Base-by-base conservation (phyloP, 148 eudicot genomes). In the Fagopyrum tataricum region DNA sequence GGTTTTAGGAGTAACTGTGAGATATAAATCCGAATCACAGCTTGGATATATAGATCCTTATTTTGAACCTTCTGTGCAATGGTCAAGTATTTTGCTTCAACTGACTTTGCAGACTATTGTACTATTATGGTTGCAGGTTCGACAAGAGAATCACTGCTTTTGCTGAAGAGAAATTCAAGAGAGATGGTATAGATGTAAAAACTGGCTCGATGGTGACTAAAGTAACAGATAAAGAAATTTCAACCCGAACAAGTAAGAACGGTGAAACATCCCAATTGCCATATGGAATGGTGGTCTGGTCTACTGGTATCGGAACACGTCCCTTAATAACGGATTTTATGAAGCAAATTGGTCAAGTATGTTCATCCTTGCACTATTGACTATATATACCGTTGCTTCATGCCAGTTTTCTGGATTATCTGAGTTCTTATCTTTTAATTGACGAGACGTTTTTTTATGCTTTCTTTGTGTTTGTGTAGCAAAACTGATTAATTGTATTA, bases 271-370 rank as follows among this genome's bases (percentile, higher is more conserved):
- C 59, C 41, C 72, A 79, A 44, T 49, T 89, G 20, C 93, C 93
- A 2, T 83, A 85, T 68, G 93, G 93, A 39, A 81, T 87, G 89
- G 77, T 85, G 10, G 90, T 89, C 39, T 89, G 93, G 93, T 89
- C 93, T 42, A 89, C 93, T 72, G 93, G 93, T 4, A 84, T 89
- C 55, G 90, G 93, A 56, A 82, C 90, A 46, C 85, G 93, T 4
- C 90, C 90, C 26, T 80, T 89, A 4, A 66, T 89, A 4, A 77
- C 58, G 77, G 88, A 89, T 53, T 89, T 85, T 51, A 87, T 89
- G 93, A 84, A 83, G 73, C 73, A 86, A 73, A 69, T 84, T 48
- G 78, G 78, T 48, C 87, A 84, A 71, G 87, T 84, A 81, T 67
- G 77, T 74, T 64, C 72, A 8, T 70, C 52, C 52, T 42, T n/a